These are phyloP conservation scores for Stenogyne calaminthoides DNA, from an alignment of 305 asterid genomes.

Conservation along the genomic window DNA sequence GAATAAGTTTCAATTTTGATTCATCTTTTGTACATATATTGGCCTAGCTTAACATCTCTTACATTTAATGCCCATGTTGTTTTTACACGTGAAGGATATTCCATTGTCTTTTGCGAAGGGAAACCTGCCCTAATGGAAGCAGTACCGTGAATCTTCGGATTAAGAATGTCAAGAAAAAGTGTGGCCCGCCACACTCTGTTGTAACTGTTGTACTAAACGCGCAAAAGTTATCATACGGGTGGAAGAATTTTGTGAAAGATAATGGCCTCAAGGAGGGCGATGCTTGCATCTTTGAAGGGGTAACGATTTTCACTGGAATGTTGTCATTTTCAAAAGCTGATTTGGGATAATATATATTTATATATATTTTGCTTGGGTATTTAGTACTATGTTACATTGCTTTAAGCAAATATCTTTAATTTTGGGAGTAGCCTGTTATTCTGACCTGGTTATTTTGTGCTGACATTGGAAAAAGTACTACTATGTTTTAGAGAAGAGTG, in stretches of 20 bases:
- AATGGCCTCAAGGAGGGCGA: conserved; percentile 35
- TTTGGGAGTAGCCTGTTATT: too few relatives aligned
- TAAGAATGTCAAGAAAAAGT: conserved; percentile 1
- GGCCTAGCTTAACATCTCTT: neutral
- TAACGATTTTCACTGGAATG: conserved; percentile 15
- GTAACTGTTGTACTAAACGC: too few relatives aligned
- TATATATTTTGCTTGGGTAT: too few relatives aligned
- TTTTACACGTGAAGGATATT: conserved; percentile 5
- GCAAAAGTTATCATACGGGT: neutral
- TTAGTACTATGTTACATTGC: too few relatives aligned
- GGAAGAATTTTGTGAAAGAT: conserved; percentile 37
- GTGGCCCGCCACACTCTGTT: conserved; percentile 18
- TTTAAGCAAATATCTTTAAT: too few relatives aligned
- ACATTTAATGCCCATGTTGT: neutral
- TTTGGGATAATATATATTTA: neutral
- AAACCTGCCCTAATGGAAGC: neutral
- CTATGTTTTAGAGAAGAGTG: too few relatives aligned
- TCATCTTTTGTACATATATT: neutral
- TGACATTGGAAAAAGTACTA: too few relatives aligned
- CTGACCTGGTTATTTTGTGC: too few relatives aligned
- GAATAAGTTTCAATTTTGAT: too few relatives aligned
- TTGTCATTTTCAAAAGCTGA: conserved; percentile 29
- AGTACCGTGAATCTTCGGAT: neutral
- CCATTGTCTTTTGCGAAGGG: neutral
- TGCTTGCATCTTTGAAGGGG: conserved; percentile 36